Base-by-base conservation (phyloP, 1,284 basidiomycete genomes). In the Heterobasidion occidentale region DNA sequence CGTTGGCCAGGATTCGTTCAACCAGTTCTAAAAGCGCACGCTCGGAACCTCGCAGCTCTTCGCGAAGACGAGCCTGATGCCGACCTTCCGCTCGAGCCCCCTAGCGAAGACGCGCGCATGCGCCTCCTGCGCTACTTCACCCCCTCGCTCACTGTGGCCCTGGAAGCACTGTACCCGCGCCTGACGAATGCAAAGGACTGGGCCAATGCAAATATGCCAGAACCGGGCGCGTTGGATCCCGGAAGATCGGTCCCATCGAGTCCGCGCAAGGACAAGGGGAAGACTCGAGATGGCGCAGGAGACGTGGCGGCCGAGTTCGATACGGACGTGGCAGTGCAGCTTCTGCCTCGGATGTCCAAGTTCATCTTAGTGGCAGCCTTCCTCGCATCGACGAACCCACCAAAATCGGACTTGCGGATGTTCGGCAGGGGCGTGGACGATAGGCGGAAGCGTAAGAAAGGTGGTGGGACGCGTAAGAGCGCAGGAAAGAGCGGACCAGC, bases 341-440 rank as follows among this genome's bases (percentile, higher is more conserved):
- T 62, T n/a, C 70, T 89, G 20, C 78, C 85, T 2, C 70, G 77
- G 0, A 75, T 88, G 69, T 83, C 83, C 12, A 88, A 88, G 61
- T 94, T 87, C 64, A 76, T 96, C 17, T 72, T 96, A 11, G 70
- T 96, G 8, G 90, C 93, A 0, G 81, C 88, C 0, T 97, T 88
- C 67, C 72, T 95, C 36, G 92, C 92, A 2, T 92, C 89, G 49
- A 91, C 88, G 57, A 97, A 97, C 67, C 93, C 94, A 0, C 70
- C 85, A 0, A 88, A 86, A 64, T 85, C 84, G 7, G 94, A 97
- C 68, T 56, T 92, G 60, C 76, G 88, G 35, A 86, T 94, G 77
- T 92, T 94, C 68, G 88, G 88, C 6, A 68, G 87, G 12, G 83
- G 84, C 0, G 64, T 81, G 36, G 83, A 87, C 56, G 86, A 87